Base-by-base conservation (phyloP, 2,329 filamentous ascomycete species). In the Sclerotinia trifoliorum region DNA sequence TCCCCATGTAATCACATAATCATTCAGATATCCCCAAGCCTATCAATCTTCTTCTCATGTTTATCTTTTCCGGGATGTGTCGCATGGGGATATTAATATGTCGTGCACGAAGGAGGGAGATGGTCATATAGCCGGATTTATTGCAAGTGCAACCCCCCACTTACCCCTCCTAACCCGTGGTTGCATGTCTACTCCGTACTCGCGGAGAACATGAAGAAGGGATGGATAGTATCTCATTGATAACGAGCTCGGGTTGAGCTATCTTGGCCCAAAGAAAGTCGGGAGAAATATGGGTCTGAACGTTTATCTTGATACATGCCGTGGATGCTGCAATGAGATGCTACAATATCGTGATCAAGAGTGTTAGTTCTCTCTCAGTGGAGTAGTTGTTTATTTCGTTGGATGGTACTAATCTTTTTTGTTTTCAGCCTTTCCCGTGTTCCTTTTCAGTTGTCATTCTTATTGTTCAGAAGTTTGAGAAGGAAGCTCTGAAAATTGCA, bases 1-100 rank as follows among this genome's bases (percentile, higher is more conserved):
- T 15, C 3, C 65, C 65, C 65, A 24, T 66, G 65, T 42, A 61
- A 61, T 61, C 65, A 66, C 55, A 56, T 65, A 55, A 65, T 65
- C 17, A 10, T 39, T 5, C 17, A 10, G 35, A 55, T 55, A 19
- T 55, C 29, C 48, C 13, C 35, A 21, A 64, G 26, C 61, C n/a
- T 55, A 51, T 39, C 60, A 32, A 60, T 46, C 32, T 32, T 46
- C 57, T 21, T 39, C 29, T 32, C 8, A 39, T 51, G 46, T 15
- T 6, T 51, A 21, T 62, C 32, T 17, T 21, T 62, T 35, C 26
- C 58, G 26, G 48, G 29, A 10, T 49, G 21, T 29, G 17, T 42
- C 10, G 42, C 42, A 17, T 42, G 39, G 15, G 39, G 3, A n/a
- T 13, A 15, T 39, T 35, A 2, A 11, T 21, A 49, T 62, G 58